Conservation (phyloP, 805 yeast genomes). For the Metschnikowia anglica region DNA sequence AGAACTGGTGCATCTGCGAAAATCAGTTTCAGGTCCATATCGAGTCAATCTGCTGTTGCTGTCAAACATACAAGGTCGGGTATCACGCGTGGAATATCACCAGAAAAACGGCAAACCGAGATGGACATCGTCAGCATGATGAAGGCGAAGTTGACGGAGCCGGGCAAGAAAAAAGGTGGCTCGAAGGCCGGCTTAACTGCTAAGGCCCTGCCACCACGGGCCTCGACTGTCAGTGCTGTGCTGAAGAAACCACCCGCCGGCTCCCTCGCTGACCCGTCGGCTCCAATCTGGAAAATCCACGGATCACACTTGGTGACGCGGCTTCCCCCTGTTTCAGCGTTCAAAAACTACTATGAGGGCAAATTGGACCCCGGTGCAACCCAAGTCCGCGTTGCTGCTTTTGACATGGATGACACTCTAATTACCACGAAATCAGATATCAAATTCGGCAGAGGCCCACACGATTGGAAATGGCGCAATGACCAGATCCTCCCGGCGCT, state of each 20-base stretch:
- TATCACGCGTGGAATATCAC: neutral
- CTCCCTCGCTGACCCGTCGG: neutral
- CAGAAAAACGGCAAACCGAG: neutral
- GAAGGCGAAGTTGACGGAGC: conserved; percentile 2
- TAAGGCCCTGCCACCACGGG: no score
- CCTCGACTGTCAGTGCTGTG: no score
- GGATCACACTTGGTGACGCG: conserved; percentile 47
- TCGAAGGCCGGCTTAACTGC: no score
- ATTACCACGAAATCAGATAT: conserved; percentile 62
- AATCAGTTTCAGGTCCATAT: no score
- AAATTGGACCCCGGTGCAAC: neutral
- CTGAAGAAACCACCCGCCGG: neutral
- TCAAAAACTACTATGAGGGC: conserved; percentile 1
- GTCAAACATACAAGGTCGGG: neutral
- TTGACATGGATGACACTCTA: conserved; percentile 84
- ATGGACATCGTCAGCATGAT: conserved; percentile 12
- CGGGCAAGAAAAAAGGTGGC: neutral
- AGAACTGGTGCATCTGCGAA: no score
- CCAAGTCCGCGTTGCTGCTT: conserved; percentile 52
- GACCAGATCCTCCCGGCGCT: conserved; percentile 22
- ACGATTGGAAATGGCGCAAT: conserved; percentile 70
- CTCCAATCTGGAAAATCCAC: conserved; percentile 30
- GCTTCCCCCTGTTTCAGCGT: conserved; percentile 28
- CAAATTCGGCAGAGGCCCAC: conserved; percentile 54
- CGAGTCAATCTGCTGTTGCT: no score